Percentiles rank a stretch among this genome's conserved stretches.
Evolutionary conservation across 2,329 filamentous ascomycete species (phyloP).

Genomic region (Xylaria hypoxylon): DNA sequence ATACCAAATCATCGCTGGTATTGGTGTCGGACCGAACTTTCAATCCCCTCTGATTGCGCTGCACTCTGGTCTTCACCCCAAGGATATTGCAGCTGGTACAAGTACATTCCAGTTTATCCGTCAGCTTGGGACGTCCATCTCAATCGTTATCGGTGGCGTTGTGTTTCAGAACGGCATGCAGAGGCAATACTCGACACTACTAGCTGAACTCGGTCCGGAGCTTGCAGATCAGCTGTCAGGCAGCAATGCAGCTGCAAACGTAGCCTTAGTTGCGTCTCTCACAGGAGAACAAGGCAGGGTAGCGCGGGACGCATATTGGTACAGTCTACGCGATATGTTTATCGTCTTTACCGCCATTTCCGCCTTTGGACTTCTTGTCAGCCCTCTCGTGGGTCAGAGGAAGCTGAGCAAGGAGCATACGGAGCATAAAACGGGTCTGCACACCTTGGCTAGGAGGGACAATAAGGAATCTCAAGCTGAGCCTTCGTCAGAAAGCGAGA

Average conservation of each 20-base stretch:
- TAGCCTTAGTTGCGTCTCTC: slow-evolving; percentile 61
- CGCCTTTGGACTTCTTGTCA: slow-evolving; percentile 60
- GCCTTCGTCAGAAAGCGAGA: slow-evolving; percentile 29
- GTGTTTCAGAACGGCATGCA: slow-evolving; percentile 82
- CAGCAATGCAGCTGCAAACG: slow-evolving; percentile 62
- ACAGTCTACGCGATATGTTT: slow-evolving; percentile 66
- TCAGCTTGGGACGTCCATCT: slow-evolving; percentile 74
- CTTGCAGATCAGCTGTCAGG: slow-evolving; percentile 61
- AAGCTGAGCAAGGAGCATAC: slow-evolving; percentile 66
- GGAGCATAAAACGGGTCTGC: slow-evolving; percentile 69
- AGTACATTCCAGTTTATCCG: slow-evolving; percentile 75
- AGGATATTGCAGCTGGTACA: slow-evolving; percentile 76
- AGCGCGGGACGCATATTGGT: slow-evolving; percentile 59
- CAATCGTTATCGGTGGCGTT: slow-evolving; percentile 79
- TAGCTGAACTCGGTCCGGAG: slow-evolving; percentile 61
- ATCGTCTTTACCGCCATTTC: slow-evolving; percentile 66
- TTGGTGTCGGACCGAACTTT: slow-evolving; percentile 76
- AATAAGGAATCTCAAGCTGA: slow-evolving; percentile 19
- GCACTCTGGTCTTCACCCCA: slow-evolving; percentile 70
- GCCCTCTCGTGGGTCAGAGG: slow-evolving; percentile 61
- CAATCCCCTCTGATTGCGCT: slow-evolving; percentile 76
- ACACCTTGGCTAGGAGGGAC: slow-evolving; percentile 48
- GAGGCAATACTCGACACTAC: slow-evolving; percentile 62
- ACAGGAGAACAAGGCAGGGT: slow-evolving; percentile 54
- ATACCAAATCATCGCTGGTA: slow-evolving; percentile 72